Percentiles rank a stretch among this genome's conserved stretches.
Evolutionary conservation across 2,329 filamentous ascomycete genomes (phyloP).

Genomic region (Phyllosticta paracitricarpa): DNA sequence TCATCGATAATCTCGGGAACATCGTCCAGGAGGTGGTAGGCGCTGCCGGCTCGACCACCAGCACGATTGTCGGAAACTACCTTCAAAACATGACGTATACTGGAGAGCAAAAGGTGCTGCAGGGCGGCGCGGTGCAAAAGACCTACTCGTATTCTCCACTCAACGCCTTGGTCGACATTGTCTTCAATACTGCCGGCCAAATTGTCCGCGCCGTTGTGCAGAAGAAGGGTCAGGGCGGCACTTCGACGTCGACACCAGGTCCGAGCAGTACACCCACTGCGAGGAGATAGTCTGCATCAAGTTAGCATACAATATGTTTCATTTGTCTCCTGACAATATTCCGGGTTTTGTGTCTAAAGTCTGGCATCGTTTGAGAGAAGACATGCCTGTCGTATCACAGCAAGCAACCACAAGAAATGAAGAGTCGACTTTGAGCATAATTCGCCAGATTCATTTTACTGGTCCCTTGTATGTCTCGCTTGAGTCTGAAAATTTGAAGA

Average conservation of each 20-base stretch:
- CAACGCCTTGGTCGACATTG: constrained; percentile 44
- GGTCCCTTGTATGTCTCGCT: too few relatives aligned
- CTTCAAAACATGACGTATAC: constrained; percentile 49
- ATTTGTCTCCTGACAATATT: too few relatives aligned
- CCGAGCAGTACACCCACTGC: constrained; percentile 22
- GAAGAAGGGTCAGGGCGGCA: constrained; percentile 19
- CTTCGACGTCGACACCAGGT: constrained; percentile 15
- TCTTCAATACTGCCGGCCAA: constrained; percentile 46
- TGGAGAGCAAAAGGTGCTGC: constrained; percentile 25
- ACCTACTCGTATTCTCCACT: constrained; percentile 43
- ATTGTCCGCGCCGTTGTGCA: constrained; percentile 42
- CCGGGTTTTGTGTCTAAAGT: too few relatives aligned
- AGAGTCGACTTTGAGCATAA: too few relatives aligned
- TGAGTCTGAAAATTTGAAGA: too few relatives aligned
- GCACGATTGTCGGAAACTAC: constrained; percentile 49
- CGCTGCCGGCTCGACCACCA: constrained; percentile 34
- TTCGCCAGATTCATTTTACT: too few relatives aligned
- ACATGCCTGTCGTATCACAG: too few relatives aligned
- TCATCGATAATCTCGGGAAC: constrained; percentile 53
- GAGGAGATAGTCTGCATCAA: neutral
- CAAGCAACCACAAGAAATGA: too few relatives aligned
- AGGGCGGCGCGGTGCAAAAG: constrained; percentile 38
- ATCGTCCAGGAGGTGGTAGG: constrained; percentile 51
- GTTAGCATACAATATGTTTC: too few relatives aligned
- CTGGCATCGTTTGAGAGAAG: too few relatives aligned